These are phyloP conservation scores for Cladosporium oxysporum DNA, from an alignment of 2,329 filamentous ascomycete genomes.

Conservation along the genomic window DNA sequence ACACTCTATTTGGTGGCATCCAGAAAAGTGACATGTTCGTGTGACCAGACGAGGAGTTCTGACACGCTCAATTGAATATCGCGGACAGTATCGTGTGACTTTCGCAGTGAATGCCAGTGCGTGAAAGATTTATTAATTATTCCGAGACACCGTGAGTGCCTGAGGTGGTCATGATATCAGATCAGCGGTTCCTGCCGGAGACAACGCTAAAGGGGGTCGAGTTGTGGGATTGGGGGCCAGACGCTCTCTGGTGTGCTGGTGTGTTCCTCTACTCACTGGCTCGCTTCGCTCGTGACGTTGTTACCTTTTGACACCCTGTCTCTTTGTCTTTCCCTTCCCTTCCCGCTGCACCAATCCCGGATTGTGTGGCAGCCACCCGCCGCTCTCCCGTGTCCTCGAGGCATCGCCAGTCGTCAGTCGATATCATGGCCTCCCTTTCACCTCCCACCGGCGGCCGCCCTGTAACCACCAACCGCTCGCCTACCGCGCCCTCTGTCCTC, in stretches of 20 bases:
- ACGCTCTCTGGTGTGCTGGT: neutral
- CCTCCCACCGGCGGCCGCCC: conserved; percentile 19
- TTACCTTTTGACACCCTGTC: conserved; percentile 14
- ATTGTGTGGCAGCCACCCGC: conserved; percentile 9
- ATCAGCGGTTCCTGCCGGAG: conserved; percentile 7
- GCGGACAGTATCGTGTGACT: neutral
- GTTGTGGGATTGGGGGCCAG: conserved; percentile 2
- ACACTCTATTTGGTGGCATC: neutral
- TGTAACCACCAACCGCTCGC: conserved; percentile 25
- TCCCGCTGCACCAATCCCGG: conserved; percentile 3
- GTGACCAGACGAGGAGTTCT: neutral
- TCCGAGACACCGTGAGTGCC: neutral
- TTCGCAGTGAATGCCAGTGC: neutral
- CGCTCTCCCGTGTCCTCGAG: conserved; percentile 3
- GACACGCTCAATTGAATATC: neutral
- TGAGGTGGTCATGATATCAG: conserved; percentile 5
- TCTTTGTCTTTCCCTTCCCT: neutral
- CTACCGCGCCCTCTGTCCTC: conserved; percentile 39
- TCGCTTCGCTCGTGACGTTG: conserved; percentile 15
- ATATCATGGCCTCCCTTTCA: conserved; percentile 18
- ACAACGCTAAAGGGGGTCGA: conserved; percentile 2
- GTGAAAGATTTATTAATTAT: neutral
- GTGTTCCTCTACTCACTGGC: neutral
- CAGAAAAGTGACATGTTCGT: neutral
- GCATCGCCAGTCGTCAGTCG: neutral